These are phyloP conservation scores for Gamarada debralockiae DNA, from an alignment of 495 filamentous ascomycete genomes.

Conservation along the genomic window DNA sequence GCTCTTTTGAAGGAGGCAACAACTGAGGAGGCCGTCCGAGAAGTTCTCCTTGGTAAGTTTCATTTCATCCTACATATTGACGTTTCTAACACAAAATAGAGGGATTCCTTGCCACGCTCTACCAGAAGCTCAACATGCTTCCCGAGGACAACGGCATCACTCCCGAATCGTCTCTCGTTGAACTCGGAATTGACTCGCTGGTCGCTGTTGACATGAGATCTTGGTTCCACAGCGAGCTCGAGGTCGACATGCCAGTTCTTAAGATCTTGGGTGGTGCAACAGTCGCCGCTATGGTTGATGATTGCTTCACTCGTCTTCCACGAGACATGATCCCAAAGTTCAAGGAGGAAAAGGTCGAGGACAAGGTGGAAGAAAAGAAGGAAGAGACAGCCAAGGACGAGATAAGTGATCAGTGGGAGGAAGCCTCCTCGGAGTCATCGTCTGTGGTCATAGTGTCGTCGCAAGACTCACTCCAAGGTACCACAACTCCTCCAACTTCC, in stretches of 20 bases:
- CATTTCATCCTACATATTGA: not conserved
- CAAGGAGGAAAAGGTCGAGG: no score
- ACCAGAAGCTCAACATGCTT: not conserved
- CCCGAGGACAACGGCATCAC: slow-evolving; percentile 33
- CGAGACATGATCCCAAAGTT: no score
- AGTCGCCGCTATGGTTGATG: not conserved
- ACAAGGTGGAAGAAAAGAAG: no score
- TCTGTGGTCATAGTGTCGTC: no score
- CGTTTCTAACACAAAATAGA: not conserved
- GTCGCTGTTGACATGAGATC: slow-evolving; percentile 33
- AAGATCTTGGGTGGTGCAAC: slow-evolving; percentile 40
- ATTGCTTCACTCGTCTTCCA: no score
- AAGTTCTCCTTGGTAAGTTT: slow-evolving; percentile 3
- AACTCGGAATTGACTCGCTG: slow-evolving; percentile 36
- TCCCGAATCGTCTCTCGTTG: slow-evolving; percentile 30
- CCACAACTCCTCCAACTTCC: no score
- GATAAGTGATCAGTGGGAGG: no score
- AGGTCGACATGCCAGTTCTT: slow-evolving; percentile 39
- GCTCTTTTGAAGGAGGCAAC: slow-evolving; percentile 7
- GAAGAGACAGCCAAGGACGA: no score
- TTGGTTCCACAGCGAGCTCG: slow-evolving; percentile 37
- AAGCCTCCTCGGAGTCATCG: no score
- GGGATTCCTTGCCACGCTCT: not conserved
- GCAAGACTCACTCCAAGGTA: no score
- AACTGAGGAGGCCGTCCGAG: slow-evolving; percentile 4